Evolutionary conservation across 345 rosid genomes (phyloP).

Genomic region (Combretum micranthum): DNA sequence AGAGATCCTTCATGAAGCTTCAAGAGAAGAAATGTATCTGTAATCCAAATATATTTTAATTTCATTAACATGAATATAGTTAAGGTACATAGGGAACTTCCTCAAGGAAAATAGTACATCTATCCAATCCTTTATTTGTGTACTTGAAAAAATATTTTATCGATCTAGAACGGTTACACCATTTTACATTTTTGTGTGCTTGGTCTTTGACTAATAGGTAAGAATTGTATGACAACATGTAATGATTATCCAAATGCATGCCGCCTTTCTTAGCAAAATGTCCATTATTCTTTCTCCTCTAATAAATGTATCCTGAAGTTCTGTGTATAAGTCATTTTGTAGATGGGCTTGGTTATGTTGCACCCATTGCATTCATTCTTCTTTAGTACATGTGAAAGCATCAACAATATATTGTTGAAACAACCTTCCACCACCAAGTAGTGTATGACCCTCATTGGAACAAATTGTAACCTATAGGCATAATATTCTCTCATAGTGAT

Average conservation of each 20-base stretch:
- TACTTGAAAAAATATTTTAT: too few relatives aligned
- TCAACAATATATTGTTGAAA: conserved; percentile 4
- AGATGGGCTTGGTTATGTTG: too few relatives aligned
- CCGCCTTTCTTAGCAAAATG: too few relatives aligned
- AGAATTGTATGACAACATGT: background rate
- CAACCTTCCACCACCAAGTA: background rate
- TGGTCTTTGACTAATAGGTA: background rate
- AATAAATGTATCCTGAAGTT: too few relatives aligned
- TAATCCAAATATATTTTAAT: background rate
- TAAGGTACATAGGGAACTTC: background rate
- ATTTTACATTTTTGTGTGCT: background rate
- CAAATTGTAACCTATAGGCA: background rate
- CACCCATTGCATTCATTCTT: too few relatives aligned
- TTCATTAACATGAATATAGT: background rate
- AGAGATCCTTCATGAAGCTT: conserved; percentile 1
- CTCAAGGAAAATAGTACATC: background rate
- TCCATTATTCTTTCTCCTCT: too few relatives aligned
- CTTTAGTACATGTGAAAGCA: too few relatives aligned
- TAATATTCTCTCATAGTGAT: conserved; percentile 1
- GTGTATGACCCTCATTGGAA: background rate
- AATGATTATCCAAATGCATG: too few relatives aligned
- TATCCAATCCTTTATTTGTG: background rate
- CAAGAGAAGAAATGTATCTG: too few relatives aligned
- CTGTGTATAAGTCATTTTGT: too few relatives aligned
- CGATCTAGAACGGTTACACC: too few relatives aligned